Evolutionary conservation across 1,139 yeast genomes (phyloP), one percentile per base, ranked within the genome.

Genomic region (Suhomyces yuchorum): DNA sequence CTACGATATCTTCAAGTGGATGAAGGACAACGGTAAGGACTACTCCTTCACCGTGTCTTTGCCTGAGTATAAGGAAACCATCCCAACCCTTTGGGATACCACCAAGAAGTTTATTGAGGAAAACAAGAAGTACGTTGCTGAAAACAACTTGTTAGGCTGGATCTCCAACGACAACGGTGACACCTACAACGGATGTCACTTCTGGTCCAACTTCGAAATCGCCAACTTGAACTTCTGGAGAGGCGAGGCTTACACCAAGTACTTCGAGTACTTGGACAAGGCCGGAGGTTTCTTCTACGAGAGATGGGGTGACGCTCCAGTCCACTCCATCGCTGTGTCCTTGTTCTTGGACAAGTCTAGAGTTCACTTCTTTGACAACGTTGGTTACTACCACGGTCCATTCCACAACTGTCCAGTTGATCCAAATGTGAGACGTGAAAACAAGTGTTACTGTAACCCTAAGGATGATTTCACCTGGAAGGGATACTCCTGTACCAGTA

Each of bases 241-340:
- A 64, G 69, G 82, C 20, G 80, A 84, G 44, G 88, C 88, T 15
- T 88, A 87, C 65, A 66, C 70, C 46, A 75, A 78, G 44, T 88
- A 84, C 66, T 89, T 88, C 58, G 85, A 86, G 30, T 73, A 76
- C 61, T 78, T 88, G 58, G 96, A 88, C 65, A 69, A 80, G 55
- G 80, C 87, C 14, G 96, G 96, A 60, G 96, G 96, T 4, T 89
- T 89, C 71, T 89, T 85, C 69, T 89, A 89, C 65, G 96, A 89
- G 70, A 79, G 96, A 64, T 89, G 96, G 96, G 96, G 96, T 51
- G 96, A 88, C 68, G 96, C 96, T 11, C 96, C 96, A 34, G 85
- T 89, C 35, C 96, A 89, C 64, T 86, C 96, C 12, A 82, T 89
- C 59, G 96, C 93, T 12, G 96, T 87, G n/a, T 74, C 92, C 3